Conservation (phyloP, 768 basidiomycete genomes). For the Auricularia sp. region DNA sequence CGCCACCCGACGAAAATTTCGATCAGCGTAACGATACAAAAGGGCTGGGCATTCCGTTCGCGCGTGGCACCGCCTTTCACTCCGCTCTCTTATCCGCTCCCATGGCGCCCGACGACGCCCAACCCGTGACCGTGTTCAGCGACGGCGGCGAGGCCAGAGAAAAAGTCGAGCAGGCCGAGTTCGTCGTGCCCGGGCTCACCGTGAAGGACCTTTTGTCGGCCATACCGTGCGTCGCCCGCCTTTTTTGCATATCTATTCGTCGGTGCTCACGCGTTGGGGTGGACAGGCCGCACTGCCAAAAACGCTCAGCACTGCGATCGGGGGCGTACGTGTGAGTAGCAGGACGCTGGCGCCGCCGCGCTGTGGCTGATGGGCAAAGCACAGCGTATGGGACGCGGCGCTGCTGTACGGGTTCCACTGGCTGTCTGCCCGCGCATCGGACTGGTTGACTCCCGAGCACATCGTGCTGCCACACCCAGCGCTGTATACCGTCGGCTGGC, state of each 20-base stretch:
- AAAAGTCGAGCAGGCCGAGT: not conserved
- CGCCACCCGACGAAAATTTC: too few relatives aligned
- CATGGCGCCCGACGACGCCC: not conserved
- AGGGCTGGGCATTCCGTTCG: too few relatives aligned
- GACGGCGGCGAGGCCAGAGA: not conserved
- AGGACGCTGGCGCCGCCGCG: not conserved
- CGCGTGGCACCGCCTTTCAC: too few relatives aligned
- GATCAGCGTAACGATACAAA: too few relatives aligned
- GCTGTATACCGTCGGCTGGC: slow-evolving; percentile 50
- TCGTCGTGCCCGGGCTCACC: slow-evolving; percentile 64
- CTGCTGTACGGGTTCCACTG: slow-evolving; percentile 64
- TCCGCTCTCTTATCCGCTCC: too few relatives aligned
- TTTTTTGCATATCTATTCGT: slow-evolving; percentile 1
- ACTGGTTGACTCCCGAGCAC: slow-evolving; percentile 41
- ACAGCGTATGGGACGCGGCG: slow-evolving; percentile 62
- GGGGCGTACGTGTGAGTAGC: slow-evolving; percentile 61
- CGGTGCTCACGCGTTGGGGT: slow-evolving; percentile 1
- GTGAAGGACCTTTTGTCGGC: slow-evolving; percentile 77
- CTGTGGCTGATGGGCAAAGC: not conserved
- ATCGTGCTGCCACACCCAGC: slow-evolving; percentile 48
- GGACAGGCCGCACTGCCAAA: slow-evolving; percentile 69
- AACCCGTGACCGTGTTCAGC: not conserved
- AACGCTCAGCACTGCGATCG: slow-evolving; percentile 78
- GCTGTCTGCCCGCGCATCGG: slow-evolving; percentile 55
- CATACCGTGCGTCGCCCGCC: slow-evolving; percentile 57